A percentile compares a stretch with the other conserved stretches of the same genome.
Evolutionary conservation across 169 alveolate genomes (phyloP).

Genomic region (Toxoplasma gondii): DNA sequence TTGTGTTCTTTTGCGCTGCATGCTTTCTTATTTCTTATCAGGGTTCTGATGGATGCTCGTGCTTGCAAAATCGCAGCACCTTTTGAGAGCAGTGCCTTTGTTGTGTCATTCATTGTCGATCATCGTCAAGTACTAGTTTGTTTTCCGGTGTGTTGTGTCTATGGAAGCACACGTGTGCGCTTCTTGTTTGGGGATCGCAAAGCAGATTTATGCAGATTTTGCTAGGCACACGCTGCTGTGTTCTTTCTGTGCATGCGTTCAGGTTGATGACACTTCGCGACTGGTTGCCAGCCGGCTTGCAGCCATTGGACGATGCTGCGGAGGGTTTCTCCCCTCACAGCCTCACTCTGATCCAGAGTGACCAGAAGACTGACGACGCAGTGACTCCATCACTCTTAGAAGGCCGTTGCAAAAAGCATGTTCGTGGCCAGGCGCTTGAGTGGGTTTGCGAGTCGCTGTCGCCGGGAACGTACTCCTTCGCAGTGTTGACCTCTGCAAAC

Average conservation of each 20-base stretch:
- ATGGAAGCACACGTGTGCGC: too few relatives aligned
- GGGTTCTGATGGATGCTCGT: too few relatives aligned
- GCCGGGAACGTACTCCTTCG: slow-evolving; percentile 12
- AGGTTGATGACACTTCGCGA: slow-evolving; percentile 4
- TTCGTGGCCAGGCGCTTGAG: slow-evolving; percentile 25
- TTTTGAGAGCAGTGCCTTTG: too few relatives aligned
- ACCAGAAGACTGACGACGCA: background rate
- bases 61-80: too few relatives aligned
- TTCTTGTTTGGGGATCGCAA: too few relatives aligned
- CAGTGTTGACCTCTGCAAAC: background rate
- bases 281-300: slow-evolving; percentile 5
- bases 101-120: too few relatives aligned
- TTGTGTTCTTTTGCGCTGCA: too few relatives aligned
- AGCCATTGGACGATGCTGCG: background rate
- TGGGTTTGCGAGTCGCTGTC: slow-evolving; percentile 18
- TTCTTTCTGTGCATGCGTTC: background rate
- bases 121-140: too few relatives aligned
- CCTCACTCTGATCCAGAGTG: background rate
- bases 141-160: too few relatives aligned
- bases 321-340: slow-evolving; percentile 4
- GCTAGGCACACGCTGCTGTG: too few relatives aligned
- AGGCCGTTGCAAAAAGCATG: background rate
- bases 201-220: too few relatives aligned
- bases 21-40: too few relatives aligned
- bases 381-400: background rate